Evolutionary conservation across 176 grass and related monocot genomes (phyloP).

Genomic region (Bonia amplexicaulis): DNA sequence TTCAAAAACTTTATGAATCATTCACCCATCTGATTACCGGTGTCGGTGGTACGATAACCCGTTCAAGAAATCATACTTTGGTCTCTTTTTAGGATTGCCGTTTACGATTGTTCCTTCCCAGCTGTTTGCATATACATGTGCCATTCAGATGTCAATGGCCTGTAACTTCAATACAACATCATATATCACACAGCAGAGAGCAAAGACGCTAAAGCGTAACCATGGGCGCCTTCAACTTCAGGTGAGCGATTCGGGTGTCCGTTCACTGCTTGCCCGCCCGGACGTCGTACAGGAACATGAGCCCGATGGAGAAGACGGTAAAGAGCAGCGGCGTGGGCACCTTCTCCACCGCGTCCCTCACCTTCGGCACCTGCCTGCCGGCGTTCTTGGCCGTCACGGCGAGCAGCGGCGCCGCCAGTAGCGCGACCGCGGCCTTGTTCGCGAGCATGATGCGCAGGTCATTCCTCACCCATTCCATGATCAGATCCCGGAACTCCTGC

Average conservation of each 20-base stretch:
- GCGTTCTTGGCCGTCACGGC: constrained; percentile 48
- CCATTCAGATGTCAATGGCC: not conserved
- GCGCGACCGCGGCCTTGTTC: constrained; percentile 52
- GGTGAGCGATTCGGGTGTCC: not conserved
- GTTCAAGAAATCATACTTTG: too few species aligned
- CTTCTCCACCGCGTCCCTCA: constrained; percentile 50
- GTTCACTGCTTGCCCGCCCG: constrained; percentile 15
- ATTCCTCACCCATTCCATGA: constrained; percentile 52
- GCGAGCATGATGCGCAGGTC: constrained; percentile 49
- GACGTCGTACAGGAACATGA: constrained; percentile 50
- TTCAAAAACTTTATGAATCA: too few species aligned
- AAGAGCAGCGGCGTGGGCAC: constrained; percentile 60
- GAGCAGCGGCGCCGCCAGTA: constrained; percentile 53
- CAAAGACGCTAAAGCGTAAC: not conserved
- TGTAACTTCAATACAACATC: not conserved
- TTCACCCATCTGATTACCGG: too few species aligned
- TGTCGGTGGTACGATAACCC: too few species aligned
- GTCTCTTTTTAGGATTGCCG: too few species aligned
- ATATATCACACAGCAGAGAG: not conserved
- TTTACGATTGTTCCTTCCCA: too few species aligned
- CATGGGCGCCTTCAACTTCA: not conserved
- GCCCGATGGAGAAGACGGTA: constrained; percentile 48
- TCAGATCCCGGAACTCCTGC: constrained; percentile 43
- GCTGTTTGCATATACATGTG: not conserved
- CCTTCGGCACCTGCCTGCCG: constrained; percentile 37